Percentiles rank a stretch among this genome's conserved stretches.
Evolutionary conservation across 805 yeast genomes (phyloP).

Genomic region (Metschnikowia similis): DNA sequence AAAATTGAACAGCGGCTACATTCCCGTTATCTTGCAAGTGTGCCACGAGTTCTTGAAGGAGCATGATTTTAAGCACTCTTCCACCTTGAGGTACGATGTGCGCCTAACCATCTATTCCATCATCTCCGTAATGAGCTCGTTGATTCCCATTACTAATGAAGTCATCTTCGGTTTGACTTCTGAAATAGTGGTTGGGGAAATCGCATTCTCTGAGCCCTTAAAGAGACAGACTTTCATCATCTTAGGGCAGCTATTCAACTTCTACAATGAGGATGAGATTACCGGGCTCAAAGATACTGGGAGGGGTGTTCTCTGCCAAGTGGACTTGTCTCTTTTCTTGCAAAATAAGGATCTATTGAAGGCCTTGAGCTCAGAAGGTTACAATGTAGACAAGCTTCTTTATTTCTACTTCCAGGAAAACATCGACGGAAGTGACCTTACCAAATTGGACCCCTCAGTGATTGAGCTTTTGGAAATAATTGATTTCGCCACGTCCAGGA

Average conservation of each 20-base stretch:
- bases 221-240: constrained; percentile 34
- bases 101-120: constrained; percentile 84
- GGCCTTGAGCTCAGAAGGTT: constrained; percentile 22
- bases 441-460: constrained; percentile 15
- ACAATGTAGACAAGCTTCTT: constrained; percentile 30
- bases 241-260: constrained; percentile 40
- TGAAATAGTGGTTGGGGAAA: constrained; percentile 26
- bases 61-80: constrained; percentile 14
- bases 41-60: constrained; percentile 49
- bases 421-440: constrained; percentile 16
- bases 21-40: constrained; percentile 56
- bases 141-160: constrained; percentile 51
- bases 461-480: constrained; percentile 22
- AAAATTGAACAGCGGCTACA: constrained; percentile 42
- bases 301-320: constrained; percentile 17
- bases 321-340: constrained; percentile 7
- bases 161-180: constrained; percentile 30
- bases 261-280: constrained; percentile 16
- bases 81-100: constrained; percentile 42
- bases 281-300: neutral
- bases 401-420: constrained; percentile 25
- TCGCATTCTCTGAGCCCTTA: constrained; percentile 18
- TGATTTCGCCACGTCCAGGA: constrained; percentile 10
- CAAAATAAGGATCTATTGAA: constrained; percentile 7
- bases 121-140: constrained; percentile 69